Base-by-base conservation (phyloP, 2,329 filamentous ascomycete species). In the Ophiostoma pallidulum region DNA sequence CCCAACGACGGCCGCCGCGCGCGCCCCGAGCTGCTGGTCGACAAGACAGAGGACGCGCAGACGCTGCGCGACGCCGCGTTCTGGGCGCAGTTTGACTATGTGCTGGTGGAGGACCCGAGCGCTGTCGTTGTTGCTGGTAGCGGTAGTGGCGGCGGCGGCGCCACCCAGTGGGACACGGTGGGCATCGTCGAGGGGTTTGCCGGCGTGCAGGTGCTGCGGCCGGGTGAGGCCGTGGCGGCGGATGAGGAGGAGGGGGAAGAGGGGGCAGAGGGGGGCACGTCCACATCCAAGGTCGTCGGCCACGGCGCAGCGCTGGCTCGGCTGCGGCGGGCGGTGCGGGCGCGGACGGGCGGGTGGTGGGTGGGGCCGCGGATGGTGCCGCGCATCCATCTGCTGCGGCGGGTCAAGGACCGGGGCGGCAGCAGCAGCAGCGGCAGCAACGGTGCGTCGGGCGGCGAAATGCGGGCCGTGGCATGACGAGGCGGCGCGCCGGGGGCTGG, bases 11-110 rank as follows among this genome's bases (percentile, higher is more conserved):
- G 45, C 45, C 8, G 45, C 49, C 26, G 12, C 36, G 40, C 39
- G 16, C 45, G 55, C 2, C 45, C 55, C 2, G 40, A 42, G 49
- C 51, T 68, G 20, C 50, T 56, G 1, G 76, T 82, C 52, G 80
- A 84, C 63, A 84, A 82, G 64, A 82, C 79, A 0, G 81, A 85
- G 59, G 66, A 76, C 49, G 56, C 61, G 12, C 54, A 53, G 0
- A 57, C 59, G 9, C 64, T 83, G 10, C 59, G 61, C 0, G 65
- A 64, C 49, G 69, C 73, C 0, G 59, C 56, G 14, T 85, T 84
- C 60, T 85, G 81, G 81, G 61, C 66, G n/a, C 63, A 64, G 36
- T 80, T 84, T 53, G 78, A 83, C 60, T 85, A 82, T 57, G 68
- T 73, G 4, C 67, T 84, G 4, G 67, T 73, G 42, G 78, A 81